Evolutionary conservation across 2,329 filamentous ascomycete species (phyloP).

Genomic region (Epichloe gansuensis): DNA sequence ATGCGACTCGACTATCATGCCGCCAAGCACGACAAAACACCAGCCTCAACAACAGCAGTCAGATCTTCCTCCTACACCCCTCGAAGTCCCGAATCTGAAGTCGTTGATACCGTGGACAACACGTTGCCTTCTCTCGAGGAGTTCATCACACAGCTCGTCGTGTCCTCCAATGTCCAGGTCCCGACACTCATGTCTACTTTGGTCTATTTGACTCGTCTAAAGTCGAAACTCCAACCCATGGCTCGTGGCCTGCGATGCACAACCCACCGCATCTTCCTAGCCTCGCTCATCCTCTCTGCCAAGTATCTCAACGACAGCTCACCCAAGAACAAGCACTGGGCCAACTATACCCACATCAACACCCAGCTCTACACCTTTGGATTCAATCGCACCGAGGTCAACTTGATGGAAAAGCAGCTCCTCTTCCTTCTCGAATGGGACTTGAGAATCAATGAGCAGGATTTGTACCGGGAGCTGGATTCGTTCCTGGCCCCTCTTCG

Average conservation of each 20-base stretch:
- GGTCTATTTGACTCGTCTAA: conserved; percentile 81
- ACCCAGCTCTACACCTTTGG: conserved; percentile 58
- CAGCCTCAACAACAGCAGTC: conserved; percentile 1
- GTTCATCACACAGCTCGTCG: conserved; percentile 86
- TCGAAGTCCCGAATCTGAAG: conserved; percentile 34
- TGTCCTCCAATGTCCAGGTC: conserved; percentile 91
- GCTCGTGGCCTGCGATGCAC: conserved; percentile 95
- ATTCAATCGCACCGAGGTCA: conserved; percentile 91
- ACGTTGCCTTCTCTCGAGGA: conserved; percentile 69
- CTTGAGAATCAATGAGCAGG: conserved; percentile 69
- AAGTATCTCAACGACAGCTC: conserved; percentile 99
- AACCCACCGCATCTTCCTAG: conserved; percentile 94
- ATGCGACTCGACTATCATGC: conserved; percentile 54
- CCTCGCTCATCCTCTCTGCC: conserved; percentile 70
- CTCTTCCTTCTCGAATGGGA: conserved; percentile 94
- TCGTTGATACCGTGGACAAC: conserved; percentile 35
- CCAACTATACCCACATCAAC: conserved; percentile 74
- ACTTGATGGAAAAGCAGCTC: conserved; percentile 98
- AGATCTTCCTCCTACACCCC: conserved; percentile 38
- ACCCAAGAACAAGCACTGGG: conserved; percentile 99
- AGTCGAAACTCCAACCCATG: conserved; percentile 76
- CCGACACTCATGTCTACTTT: conserved; percentile 94
- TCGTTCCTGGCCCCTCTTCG: conserved; percentile 81
- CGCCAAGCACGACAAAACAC: conserved; percentile 24
- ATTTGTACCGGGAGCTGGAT: conserved; percentile 79